phyloP scores from a whole-genome alignment of 2,329 filamentous ascomycete genomes.

The Fusarium goolgardi region DNA sequence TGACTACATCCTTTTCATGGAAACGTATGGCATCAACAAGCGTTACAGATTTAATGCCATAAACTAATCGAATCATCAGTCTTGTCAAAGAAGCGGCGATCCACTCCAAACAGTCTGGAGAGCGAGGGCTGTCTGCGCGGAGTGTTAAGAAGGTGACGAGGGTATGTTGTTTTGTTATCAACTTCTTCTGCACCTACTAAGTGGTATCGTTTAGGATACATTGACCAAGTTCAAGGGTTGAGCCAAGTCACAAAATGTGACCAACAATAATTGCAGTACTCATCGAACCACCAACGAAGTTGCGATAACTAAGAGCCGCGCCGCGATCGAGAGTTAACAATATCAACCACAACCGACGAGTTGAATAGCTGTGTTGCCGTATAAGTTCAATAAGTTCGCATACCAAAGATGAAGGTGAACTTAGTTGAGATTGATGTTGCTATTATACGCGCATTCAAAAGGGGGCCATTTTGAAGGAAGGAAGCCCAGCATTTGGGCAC shows the following conservation, averaged over 20 bases:
- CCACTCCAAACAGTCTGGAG: slow-evolving; percentile 77
- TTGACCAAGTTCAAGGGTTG: slow-evolving; percentile 76
- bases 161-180: slow-evolving; percentile 59
- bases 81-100: slow-evolving; percentile 84
- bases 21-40: slow-evolving; percentile 58
- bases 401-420: not conserved
- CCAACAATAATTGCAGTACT: not conserved
- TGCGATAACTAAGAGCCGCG: slow-evolving; percentile 5
- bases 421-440: not conserved
- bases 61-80: slow-evolving; percentile 55
- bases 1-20: slow-evolving; percentile 86
- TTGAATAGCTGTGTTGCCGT: not conserved
- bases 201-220: slow-evolving; percentile 62
- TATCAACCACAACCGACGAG: not conserved
- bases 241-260: slow-evolving; percentile 42
- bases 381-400: not conserved
- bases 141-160: slow-evolving; percentile 82
- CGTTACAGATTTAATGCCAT: not conserved
- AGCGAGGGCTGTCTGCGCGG: slow-evolving; percentile 78
- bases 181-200: slow-evolving; percentile 20
- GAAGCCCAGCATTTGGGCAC: slow-evolving; percentile 35
- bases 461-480: slow-evolving; percentile 13
- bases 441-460: slow-evolving; percentile 2
- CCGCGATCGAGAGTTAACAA: slow-evolving; percentile 6
- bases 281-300: not conserved